Base-by-base conservation (phyloP, 257 asterid genomes). In the Capsicum chinense region DNA sequence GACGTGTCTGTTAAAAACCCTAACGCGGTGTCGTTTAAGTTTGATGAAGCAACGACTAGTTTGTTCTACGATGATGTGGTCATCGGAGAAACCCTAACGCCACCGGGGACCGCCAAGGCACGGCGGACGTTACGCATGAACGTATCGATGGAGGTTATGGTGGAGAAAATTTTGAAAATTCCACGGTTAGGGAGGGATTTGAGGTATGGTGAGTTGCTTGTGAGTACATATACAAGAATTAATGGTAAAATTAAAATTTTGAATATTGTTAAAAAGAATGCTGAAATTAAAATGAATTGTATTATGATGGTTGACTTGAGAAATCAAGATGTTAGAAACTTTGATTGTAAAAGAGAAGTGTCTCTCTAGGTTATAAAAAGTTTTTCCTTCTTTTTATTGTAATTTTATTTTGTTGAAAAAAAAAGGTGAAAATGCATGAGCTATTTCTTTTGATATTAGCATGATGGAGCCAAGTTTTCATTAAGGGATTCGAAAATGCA, bases 201-300 rank as follows among this genome's bases (percentile, higher is more conserved):
- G 63, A 9, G 3, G 9, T 80, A n/a, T 1, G 84, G 90, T 58
- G 42, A 7, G 11, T 68, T 92, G 67, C 62, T 57, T 0, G 3
- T 92, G 62, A 83, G 82, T 37, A 79, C 84, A 13, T 81, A 21
- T 56, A 89, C 92, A 19, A 87, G 74, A 16, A 73, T 93, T 0
- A 68, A 67, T 12, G 97, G 97, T 48, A 84, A 86, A 83, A 89
- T 92, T 83, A 89, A 82, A 87, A 89, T 89, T 21, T 80, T 86
- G 21, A 60, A 76, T 9, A 71, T 68, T 4, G 56, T 87, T 5
- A 92, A 88, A 83, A 92, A 89, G 59, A 42, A 10, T 39, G 70
- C 87, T 6, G 83, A 73, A 11, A 84, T 92, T 35, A 84, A 57
- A 50, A 19, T 90, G 88, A 91, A 90, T 83, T 92, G 95, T 69